phyloP scores from a whole-genome alignment of 345 rosid species.

The Heritiera fomes region DNA sequence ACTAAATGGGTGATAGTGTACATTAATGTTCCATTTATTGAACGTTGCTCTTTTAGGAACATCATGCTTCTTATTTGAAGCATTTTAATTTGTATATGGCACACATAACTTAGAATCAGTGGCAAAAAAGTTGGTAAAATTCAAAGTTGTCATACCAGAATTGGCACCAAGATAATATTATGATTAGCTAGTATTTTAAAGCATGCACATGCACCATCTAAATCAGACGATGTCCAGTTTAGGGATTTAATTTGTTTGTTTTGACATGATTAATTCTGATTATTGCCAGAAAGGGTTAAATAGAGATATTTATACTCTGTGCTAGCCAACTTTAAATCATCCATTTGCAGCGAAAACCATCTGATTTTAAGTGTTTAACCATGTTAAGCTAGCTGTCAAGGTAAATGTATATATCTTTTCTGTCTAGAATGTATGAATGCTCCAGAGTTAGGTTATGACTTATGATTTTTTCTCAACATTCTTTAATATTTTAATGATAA shows the following conservation, averaged over 20 bases:
- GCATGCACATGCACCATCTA: slow-evolving; percentile 24
- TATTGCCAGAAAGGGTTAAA: slow-evolving; percentile 8
- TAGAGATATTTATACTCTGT: background rate
- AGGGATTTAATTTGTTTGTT: slow-evolving; percentile 10
- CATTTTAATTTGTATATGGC: background rate
- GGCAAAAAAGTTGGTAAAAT: slow-evolving; percentile 22
- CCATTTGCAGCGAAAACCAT: background rate
- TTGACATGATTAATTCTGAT: background rate
- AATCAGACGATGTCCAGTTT: background rate
- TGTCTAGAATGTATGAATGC: background rate
- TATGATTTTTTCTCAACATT: slow-evolving; percentile 4
- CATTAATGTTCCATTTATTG: slow-evolving; percentile 28
- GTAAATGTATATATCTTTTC: background rate
- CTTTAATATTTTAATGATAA: background rate
- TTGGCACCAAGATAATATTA: slow-evolving; percentile 15
- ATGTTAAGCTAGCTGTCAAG: slow-evolving; percentile 13
- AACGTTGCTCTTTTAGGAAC: slow-evolving; percentile 12
- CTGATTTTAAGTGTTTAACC: background rate
- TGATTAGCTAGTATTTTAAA: slow-evolving; percentile 22
- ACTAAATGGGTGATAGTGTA: background rate
- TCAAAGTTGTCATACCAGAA: slow-evolving; percentile 27
- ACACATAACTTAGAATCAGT: background rate
- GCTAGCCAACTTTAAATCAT: background rate
- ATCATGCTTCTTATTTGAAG: slow-evolving; percentile 8
- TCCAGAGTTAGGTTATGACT: background rate